Conservation (phyloP, 768 basidiomycete species). For the Paxillus involutus region DNA sequence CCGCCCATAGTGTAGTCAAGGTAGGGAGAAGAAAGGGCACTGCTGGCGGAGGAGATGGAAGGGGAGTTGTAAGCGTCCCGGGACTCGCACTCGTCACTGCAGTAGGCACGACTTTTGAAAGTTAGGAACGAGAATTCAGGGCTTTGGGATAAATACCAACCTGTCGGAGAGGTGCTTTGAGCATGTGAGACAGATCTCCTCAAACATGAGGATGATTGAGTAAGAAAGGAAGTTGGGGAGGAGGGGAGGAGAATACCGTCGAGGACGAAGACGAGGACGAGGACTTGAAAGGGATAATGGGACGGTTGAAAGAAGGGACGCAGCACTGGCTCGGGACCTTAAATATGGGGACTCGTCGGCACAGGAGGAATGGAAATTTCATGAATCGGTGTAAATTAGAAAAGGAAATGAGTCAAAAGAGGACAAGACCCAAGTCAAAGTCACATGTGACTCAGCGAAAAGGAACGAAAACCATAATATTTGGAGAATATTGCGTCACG, state of each 20-base stretch:
- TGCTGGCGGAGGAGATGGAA: constrained; percentile 63
- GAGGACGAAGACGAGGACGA: constrained; percentile 8
- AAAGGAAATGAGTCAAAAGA: constrained; percentile 36
- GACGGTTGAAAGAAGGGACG: constrained; percentile 21
- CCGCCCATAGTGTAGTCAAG: constrained; percentile 50
- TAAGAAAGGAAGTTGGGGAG: constrained; percentile 1
- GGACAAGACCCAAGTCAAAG: constrained; percentile 19
- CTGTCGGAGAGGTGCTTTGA: constrained; percentile 63
- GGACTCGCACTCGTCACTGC: constrained; percentile 66
- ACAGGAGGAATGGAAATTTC: constrained; percentile 39
- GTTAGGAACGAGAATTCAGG: constrained; percentile 13
- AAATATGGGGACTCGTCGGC: constrained; percentile 32
- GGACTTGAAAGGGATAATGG: background rate
- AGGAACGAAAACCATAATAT: constrained; percentile 2
- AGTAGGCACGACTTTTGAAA: constrained; percentile 60
- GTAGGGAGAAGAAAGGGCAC: constrained; percentile 67
- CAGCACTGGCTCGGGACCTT: constrained; percentile 19
- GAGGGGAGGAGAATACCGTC: background rate
- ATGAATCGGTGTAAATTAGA: constrained; percentile 29
- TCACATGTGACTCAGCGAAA: constrained; percentile 23
- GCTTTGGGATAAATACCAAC: constrained; percentile 39
- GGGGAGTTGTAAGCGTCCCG: constrained; percentile 61
- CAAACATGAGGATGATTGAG: constrained; percentile 55
- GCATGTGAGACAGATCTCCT: constrained; percentile 76
- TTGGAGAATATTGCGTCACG: constrained; percentile 1